A percentile compares a stretch with the other conserved stretches of the same genome.
phyloP scores from a whole-genome alignment of 2,329 filamentous ascomycete species.

The Colletotrichum sp. region DNA sequence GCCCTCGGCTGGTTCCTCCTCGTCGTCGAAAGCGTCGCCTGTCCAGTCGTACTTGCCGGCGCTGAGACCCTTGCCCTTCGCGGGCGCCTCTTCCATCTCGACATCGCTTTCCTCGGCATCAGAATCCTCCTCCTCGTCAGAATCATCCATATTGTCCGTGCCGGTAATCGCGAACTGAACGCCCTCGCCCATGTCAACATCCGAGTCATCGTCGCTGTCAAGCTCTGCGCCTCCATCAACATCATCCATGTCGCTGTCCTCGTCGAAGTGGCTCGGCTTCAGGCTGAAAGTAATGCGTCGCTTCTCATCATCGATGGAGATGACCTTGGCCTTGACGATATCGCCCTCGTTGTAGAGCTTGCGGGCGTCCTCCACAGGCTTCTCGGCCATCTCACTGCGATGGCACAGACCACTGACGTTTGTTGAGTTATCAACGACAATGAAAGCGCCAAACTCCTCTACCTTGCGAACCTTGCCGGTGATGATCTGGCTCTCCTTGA shows the following conservation, averaged over 20 bases:
- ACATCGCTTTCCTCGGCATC: constrained; percentile 45
- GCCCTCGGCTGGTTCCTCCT: constrained; percentile 49
- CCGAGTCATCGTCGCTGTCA: constrained; percentile 47
- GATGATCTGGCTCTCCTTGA: constrained; percentile 80
- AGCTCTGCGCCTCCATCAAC: constrained; percentile 51
- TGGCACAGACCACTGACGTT: constrained; percentile 96
- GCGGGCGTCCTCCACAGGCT: constrained; percentile 79
- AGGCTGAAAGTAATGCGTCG: constrained; percentile 87
- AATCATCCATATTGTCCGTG: constrained; percentile 42
- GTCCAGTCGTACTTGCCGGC: constrained; percentile 89
- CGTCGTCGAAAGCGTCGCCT: constrained; percentile 70
- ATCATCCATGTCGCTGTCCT: constrained; percentile 56
- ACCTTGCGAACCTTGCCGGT: constrained; percentile 93
- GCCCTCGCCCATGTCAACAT: constrained; percentile 54
- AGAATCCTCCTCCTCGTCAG: constrained; percentile 45
- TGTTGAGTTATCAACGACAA: constrained; percentile 83
- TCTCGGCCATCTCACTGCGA: constrained; percentile 88
- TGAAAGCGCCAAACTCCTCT: constrained; percentile 93
- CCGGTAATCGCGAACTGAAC: constrained; percentile 49
- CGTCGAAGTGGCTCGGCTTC: constrained; percentile 89
- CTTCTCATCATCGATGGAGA: constrained; percentile 77
- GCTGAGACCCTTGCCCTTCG: constrained; percentile 36
- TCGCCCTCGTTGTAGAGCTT: constrained; percentile 92
- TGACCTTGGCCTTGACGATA: constrained; percentile 87
- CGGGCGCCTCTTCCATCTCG: constrained; percentile 40